Base-by-base conservation (phyloP, 306 rosid genomes). In the Amphicarpaea edgeworthii region DNA sequence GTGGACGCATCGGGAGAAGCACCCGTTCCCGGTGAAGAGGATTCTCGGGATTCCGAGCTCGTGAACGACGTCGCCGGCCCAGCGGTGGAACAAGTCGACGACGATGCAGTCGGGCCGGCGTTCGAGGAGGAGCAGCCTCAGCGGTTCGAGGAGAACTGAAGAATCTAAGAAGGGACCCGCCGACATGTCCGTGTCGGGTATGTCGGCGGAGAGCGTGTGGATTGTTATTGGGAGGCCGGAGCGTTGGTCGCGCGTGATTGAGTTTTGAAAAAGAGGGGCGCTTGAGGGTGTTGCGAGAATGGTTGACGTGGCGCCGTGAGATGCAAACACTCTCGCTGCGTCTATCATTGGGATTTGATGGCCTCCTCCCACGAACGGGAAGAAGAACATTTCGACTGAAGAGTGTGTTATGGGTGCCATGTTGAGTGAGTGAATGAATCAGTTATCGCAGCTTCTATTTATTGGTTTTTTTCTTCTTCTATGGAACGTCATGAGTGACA, bases 321-420 rank as follows among this genome's bases (percentile, higher is more conserved):
- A 51, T 8, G 96, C 90, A 10, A 87, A 88, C 0, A 86, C 79
- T 78, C 90, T 82, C 21, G 96, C 96, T 4, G 83, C 49, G 83
- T 90, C 96, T 58, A 88, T 79, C 93, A 90, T 85, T 66, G 96
- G 96, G 15, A 88, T 88, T 32, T 83, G 83, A 28, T 87, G 96
- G 60, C 96, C 93, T 26, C 88, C 91, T 0, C 88, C 85, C 0
- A 78, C 45, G 72, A 79, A 82, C 64, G 88, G 88, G 9, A 82
- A 85, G 76, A 85, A 85, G 78, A 51, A 76, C 8, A 85, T 71
- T 51, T 79, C 59, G 0, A 79, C 77, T 15, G n/a, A n/a, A n/a
- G 77, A 11, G 32, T 21, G 3, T 16, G 19, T 70, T 74, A 20
- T 20, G 12, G 76, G 2, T 1, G 40, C 69, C 88, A 85, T 85